Conservation (phyloP, 805 yeast genomes). For the Kazachstania psychrophila region DNA sequence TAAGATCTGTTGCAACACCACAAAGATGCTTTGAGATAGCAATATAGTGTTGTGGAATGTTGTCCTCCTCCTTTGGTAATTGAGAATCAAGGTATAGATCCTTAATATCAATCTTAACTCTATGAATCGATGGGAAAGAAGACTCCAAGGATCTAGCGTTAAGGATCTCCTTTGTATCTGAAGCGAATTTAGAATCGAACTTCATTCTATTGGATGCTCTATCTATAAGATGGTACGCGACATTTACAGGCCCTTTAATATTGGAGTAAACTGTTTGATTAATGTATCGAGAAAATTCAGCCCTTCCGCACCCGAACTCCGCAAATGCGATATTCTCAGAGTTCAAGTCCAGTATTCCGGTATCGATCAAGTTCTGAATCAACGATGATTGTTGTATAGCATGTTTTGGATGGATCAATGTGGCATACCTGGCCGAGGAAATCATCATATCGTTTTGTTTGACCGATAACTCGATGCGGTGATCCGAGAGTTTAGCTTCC, state of each 20-base stretch:
- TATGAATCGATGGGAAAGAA: slow-evolving; percentile 2
- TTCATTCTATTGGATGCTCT: slow-evolving; percentile 72
- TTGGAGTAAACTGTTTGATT: slow-evolving; percentile 16
- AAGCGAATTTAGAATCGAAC: slow-evolving; percentile 56
- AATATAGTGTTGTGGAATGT: slow-evolving; percentile 24
- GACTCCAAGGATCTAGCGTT: too few species aligned
- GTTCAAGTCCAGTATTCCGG: slow-evolving; percentile 30
- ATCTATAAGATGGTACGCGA: slow-evolving; percentile 53
- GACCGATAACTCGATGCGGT: too few species aligned
- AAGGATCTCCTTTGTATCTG: slow-evolving; percentile 37
- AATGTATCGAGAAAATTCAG: slow-evolving; percentile 66
- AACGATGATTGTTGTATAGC: slow-evolving; percentile 75
- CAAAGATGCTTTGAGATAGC: slow-evolving; percentile 84
- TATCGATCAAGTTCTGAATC: slow-evolving; percentile 51
- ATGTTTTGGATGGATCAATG: slow-evolving; percentile 54
- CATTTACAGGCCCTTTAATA: too few species aligned
- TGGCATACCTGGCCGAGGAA: too few species aligned
- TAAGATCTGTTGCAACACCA: slow-evolving; percentile 88
- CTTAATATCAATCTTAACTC: slow-evolving; percentile 62
- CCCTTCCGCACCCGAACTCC: slow-evolving; percentile 91
- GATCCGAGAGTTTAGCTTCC: too few species aligned
- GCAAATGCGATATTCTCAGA: slow-evolving; percentile 33
- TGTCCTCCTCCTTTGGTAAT: slow-evolving; percentile 12
- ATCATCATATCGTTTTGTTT: too few species aligned
- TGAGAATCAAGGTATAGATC: slow-evolving; percentile 51